phyloP scores from a whole-genome alignment of 129 eudicot genomes.

The Smallanthus sonchifolius region DNA sequence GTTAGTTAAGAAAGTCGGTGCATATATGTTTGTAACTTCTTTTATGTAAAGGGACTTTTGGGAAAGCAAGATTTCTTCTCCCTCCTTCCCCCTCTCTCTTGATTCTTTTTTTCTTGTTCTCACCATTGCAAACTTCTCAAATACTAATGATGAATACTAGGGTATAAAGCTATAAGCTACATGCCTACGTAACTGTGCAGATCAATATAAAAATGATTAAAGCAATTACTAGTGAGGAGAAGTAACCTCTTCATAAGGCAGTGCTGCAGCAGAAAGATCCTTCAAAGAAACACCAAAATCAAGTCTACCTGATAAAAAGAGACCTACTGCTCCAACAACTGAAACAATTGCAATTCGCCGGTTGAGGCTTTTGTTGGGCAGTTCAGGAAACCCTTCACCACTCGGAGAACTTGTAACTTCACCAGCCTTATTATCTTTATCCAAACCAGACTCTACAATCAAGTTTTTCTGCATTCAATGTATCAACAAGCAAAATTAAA shows the following conservation, averaged over 20 bases:
- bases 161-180: not conserved
- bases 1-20: not conserved
- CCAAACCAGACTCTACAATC: constrained; percentile 36
- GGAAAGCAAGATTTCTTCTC: not conserved
- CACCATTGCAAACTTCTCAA: not conserved
- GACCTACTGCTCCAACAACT: constrained; percentile 74
- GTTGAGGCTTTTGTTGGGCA: constrained; percentile 62
- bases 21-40: not conserved
- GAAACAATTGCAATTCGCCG: constrained; percentile 62
- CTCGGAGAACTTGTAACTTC: constrained; percentile 36
- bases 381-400: constrained; percentile 51
- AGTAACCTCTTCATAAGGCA: constrained; percentile 90
- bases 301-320: constrained; percentile 61
- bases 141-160: not conserved
- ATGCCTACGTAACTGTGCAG: not conserved
- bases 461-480: constrained; percentile 48
- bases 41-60: not conserved
- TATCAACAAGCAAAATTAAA: not conserved
- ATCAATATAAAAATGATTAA: not conserved
- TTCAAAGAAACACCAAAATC: constrained; percentile 91
- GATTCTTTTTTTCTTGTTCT: not conserved
- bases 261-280: constrained; percentile 78
- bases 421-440: constrained; percentile 15
- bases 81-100: not conserved
- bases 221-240: not conserved